Evolutionary conservation across 2,329 filamentous ascomycete genomes (phyloP).

Genomic region (Colletotrichum plurivorum): DNA sequence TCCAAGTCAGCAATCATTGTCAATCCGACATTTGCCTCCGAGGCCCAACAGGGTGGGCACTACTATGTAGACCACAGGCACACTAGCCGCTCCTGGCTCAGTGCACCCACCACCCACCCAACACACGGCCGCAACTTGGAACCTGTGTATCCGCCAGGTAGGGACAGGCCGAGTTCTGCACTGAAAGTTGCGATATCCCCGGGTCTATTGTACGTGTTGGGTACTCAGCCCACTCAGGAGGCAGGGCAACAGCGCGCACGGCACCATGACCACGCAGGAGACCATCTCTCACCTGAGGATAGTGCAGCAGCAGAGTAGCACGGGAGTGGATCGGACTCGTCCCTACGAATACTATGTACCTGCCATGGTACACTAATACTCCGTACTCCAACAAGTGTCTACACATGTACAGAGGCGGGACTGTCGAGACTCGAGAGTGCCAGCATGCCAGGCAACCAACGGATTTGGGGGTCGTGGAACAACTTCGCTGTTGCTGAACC

Average conservation of each 20-base stretch:
- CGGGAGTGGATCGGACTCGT: conserved; percentile 31
- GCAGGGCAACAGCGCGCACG: not conserved
- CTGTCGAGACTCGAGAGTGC: conserved; percentile 14
- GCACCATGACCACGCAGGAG: conserved; percentile 25
- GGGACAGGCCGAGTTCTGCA: conserved; percentile 17
- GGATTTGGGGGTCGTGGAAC: not conserved
- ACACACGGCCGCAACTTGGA: conserved; percentile 10
- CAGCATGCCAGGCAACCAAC: conserved; percentile 17
- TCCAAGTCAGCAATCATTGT: conserved; percentile 25
- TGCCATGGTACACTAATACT: no score
- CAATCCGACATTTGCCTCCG: conserved; percentile 32
- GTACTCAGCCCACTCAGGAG: conserved; percentile 18
- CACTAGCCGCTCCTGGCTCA: conserved; percentile 28
- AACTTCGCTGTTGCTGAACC: not conserved
- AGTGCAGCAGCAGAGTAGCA: conserved; percentile 21
- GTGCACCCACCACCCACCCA: conserved; percentile 17
- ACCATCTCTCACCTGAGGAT: conserved; percentile 31
- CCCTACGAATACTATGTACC: conserved; percentile 17
- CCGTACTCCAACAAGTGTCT: not conserved
- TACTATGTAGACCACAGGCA: no score
- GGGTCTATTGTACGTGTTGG: no score
- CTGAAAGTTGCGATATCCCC: conserved; percentile 8
- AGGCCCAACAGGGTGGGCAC: conserved; percentile 29
- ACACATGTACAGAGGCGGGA: not conserved
- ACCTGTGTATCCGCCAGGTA: conserved; percentile 24